Base-by-base conservation (phyloP, 306 rosid species). In the Cajanus cajan region DNA sequence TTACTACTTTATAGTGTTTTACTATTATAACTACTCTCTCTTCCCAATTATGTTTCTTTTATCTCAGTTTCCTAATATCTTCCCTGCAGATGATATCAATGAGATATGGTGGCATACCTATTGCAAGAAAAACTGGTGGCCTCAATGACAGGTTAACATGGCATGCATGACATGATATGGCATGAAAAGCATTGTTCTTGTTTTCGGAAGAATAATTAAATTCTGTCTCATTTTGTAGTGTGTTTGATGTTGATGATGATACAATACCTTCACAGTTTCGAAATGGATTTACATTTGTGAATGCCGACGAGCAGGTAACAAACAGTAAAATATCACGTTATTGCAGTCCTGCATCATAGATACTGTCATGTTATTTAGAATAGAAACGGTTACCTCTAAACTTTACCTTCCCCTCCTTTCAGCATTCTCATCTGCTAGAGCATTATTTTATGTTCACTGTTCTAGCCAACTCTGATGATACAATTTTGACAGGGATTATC, bases 81-180 rank as follows among this genome's bases (percentile, higher is more conserved):
- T 67, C 79, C 69, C 36, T 51, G 80, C 87, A 95, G 98, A 92
- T 93, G 99, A 95, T 95, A 86, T 86, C 99, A 73, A 95, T 95
- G 99, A 91, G 94, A 88, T 95, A 91, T 54, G 98, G 99, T 80
- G 81, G 92, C 52, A 74, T 95, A 84, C 99, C 99, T 50, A 93
- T 95, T 69, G 97, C 13, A 64, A 88, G 99, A 83, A 90, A 90
- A 95, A 95, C 98, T 1, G 99, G 99, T 69, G 99, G 98, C 72
- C 89, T 93, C 40, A 90, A 93, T 83, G 99, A 95, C 89, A 95
- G 98, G 99, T 95, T 78, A 48, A 86, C 50, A 33, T 72, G 71
- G 59, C 67, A 72, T 43, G 43, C 77, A 11, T 73, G 70, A 15
- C 25, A 22, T 48, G 31, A 28, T 28, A 28, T 84, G 59, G 4